These are phyloP conservation scores for Colletotrichum spaethianum DNA, from an alignment of 2,329 filamentous ascomycete species.

Conservation along the genomic window DNA sequence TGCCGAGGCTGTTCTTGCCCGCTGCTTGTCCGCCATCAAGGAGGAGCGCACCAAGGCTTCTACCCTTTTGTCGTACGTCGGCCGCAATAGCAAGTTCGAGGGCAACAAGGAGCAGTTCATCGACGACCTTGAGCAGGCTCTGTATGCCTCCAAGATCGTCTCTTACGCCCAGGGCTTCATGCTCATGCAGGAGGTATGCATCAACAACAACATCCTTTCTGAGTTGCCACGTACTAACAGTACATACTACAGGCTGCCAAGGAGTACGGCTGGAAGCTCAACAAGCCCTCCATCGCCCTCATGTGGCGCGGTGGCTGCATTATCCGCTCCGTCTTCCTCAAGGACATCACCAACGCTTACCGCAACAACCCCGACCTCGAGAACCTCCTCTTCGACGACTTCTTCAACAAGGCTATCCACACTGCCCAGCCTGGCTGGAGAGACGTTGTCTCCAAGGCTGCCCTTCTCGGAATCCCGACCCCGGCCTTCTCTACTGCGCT, in stretches of 20 bases:
- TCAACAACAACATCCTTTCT: neutral
- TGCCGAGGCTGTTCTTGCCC: constrained; percentile 94
- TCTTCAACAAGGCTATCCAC: constrained; percentile 99
- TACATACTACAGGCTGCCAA: constrained; percentile 79
- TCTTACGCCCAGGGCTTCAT: constrained; percentile 99
- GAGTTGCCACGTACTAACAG: constrained; percentile 42
- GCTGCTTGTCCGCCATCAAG: constrained; percentile 96
- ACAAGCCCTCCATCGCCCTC: constrained; percentile 99
- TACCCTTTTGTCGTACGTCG: constrained; percentile 79
- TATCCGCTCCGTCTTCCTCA: constrained; percentile 99
- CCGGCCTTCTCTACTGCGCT: constrained; percentile 97
- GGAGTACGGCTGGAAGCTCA: constrained; percentile 98
- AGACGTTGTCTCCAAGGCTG: constrained; percentile 91
- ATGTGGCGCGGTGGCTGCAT: constrained; percentile 99
- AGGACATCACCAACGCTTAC: constrained; percentile 99
- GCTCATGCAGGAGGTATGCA: constrained; percentile 92
- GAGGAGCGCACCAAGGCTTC: constrained; percentile 89
- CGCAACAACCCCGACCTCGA: constrained; percentile 93
- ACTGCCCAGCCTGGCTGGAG: constrained; percentile 94
- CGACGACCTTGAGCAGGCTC: constrained; percentile 96
- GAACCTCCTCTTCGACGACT: constrained; percentile 98
- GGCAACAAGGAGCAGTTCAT: constrained; percentile 96
- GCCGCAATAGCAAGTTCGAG: constrained; percentile 84
- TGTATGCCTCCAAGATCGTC: constrained; percentile 99
- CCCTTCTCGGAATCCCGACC: constrained; percentile 94